These are phyloP conservation scores for Fusarium nurragi DNA, from an alignment of 2,329 filamentous ascomycete genomes.

Conservation along the genomic window DNA sequence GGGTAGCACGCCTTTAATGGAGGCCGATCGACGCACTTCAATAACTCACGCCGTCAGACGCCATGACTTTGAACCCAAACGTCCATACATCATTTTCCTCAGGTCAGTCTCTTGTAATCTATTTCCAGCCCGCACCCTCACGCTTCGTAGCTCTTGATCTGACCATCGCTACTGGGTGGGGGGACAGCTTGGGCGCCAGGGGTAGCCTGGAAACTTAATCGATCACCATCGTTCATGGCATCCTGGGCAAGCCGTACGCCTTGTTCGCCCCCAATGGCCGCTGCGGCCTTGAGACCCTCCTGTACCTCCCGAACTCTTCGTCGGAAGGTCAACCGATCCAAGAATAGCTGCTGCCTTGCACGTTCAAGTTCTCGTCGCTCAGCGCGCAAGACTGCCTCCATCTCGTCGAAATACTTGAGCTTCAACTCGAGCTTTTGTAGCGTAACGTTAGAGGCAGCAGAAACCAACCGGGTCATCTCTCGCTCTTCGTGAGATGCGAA, in stretches of 20 bases:
- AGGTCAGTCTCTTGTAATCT: not conserved
- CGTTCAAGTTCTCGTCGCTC: slow-evolving; percentile 93
- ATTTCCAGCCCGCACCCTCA: slow-evolving; percentile 44
- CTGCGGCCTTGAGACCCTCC: slow-evolving; percentile 72
- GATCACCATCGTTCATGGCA: slow-evolving; percentile 58
- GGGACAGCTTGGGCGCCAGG: slow-evolving; percentile 58
- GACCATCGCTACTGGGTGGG: slow-evolving; percentile 64
- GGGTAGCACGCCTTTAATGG: not conserved
- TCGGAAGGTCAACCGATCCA: slow-evolving; percentile 91
- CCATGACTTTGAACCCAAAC: slow-evolving; percentile 35
- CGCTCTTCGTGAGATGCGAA: slow-evolving; percentile 96
- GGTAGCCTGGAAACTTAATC: slow-evolving; percentile 62
- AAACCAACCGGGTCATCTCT: slow-evolving; percentile 93
- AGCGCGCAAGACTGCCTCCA: slow-evolving; percentile 90
- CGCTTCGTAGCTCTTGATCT: slow-evolving; percentile 67
- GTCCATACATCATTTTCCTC: slow-evolving; percentile 16
- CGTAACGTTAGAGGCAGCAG: slow-evolving; percentile 91
- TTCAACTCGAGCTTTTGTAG: slow-evolving; percentile 96
- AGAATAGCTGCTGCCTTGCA: slow-evolving; percentile 89
- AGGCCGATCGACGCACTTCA: slow-evolving; percentile 18
- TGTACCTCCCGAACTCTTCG: slow-evolving; percentile 86
- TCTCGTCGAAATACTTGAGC: slow-evolving; percentile 93
- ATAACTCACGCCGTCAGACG: slow-evolving; percentile 32
- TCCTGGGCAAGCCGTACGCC: slow-evolving; percentile 60
- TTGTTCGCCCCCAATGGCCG: slow-evolving; percentile 59